Evolutionary conservation across 2,329 filamentous ascomycete genomes (phyloP).

Genomic region (Trichoderma sp.): DNA sequence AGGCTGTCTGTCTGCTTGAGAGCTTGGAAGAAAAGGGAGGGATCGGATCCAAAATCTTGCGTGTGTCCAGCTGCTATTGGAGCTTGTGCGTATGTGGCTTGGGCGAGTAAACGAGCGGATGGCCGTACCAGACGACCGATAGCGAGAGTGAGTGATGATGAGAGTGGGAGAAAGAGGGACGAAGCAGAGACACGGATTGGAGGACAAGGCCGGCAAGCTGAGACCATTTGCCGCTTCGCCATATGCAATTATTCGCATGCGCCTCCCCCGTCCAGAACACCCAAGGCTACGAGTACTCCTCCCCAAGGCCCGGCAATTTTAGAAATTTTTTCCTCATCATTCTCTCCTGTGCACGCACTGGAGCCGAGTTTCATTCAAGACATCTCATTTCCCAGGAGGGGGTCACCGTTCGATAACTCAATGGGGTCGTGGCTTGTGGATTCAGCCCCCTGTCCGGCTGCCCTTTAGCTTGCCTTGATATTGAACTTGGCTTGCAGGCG

Average conservation of each 20-base stretch:
- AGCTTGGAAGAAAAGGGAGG: neutral
- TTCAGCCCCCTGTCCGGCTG: constrained; percentile 6
- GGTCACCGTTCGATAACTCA: constrained; percentile 19
- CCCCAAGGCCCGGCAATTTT: neutral
- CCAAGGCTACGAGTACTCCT: neutral
- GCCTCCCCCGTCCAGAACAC: neutral
- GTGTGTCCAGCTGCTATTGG: constrained; percentile 14
- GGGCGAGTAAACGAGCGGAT: constrained; percentile 15
- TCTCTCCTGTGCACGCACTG: neutral
- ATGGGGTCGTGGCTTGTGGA: constrained; percentile 6
- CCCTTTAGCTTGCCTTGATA: neutral
- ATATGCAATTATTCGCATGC: constrained; percentile 20
- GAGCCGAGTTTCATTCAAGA: constrained; percentile 11
- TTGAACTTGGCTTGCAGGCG: neutral
- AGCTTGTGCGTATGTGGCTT: constrained; percentile 14
- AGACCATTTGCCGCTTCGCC: neutral
- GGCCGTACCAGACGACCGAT: constrained; percentile 11
- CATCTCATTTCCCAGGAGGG: constrained; percentile 16
- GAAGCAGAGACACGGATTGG: neutral
- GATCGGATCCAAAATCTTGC: neutral
- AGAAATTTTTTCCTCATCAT: neutral
- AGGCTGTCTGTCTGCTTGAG: neutral
- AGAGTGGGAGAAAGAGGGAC: neutral
- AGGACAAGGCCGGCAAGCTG: neutral
- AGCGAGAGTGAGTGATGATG: neutral